Percentiles rank a stretch among this genome's conserved stretches.
Conservation (phyloP, 108 stramenopile genomes). For the Aurantiochytrium sp. region DNA sequence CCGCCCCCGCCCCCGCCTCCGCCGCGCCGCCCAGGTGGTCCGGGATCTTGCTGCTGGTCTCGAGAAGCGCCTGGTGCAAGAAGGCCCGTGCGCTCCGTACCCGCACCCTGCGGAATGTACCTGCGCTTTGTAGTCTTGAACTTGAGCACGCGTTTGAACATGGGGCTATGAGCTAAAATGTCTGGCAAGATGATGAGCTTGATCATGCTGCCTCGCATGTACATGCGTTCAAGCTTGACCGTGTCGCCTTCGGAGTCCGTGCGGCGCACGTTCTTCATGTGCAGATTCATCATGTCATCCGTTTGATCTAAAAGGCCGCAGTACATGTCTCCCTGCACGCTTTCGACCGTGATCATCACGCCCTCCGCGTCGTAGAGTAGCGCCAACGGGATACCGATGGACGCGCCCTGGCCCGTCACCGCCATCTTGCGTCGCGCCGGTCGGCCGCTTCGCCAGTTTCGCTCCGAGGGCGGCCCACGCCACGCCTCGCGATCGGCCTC, state of each 20-base stretch:
- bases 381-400: constrained; percentile 52
- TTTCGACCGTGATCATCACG: constrained; percentile 47
- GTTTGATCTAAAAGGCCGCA: constrained; percentile 44
- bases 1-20: neutral
- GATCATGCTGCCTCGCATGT: constrained; percentile 47
- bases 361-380: constrained; percentile 57
- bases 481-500: too few species aligned
- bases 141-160: constrained; percentile 46
- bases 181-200: constrained; percentile 42
- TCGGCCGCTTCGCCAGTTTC: neutral
- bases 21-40: neutral
- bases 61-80: neutral
- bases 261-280: constrained; percentile 41
- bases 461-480: neutral
- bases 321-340: constrained; percentile 44
- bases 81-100: neutral
- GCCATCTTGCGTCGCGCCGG: constrained; percentile 25
- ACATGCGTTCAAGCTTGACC: constrained; percentile 33
- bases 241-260: constrained; percentile 36
- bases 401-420: constrained; percentile 40
- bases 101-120: constrained; percentile 36
- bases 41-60: neutral
- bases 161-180: constrained; percentile 46
- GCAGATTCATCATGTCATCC: constrained; percentile 54
- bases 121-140: constrained; percentile 42